These are phyloP conservation scores for Rhytidiadelphus loreus DNA, from an alignment of 225 moss, liverwort and hornwort species.

Conservation along the genomic window DNA sequence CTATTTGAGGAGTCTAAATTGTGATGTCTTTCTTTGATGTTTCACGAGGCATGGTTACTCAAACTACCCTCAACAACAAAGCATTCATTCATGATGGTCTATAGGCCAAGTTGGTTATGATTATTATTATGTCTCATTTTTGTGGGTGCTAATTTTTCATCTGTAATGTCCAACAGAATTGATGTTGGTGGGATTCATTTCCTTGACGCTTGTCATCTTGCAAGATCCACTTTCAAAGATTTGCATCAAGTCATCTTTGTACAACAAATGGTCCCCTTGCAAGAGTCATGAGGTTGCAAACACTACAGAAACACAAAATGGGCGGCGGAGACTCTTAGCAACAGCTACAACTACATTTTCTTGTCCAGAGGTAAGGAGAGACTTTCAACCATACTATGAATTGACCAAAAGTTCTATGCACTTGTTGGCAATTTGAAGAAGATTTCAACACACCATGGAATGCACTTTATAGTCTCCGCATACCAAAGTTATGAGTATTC, in stretches of 20 bases:
- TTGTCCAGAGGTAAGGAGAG: not conserved
- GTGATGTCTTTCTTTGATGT: not conserved
- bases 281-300: not conserved
- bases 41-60: not conserved
- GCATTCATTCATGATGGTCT: too few species aligned
- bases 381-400: too few species aligned
- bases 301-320: not conserved
- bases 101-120: not conserved
- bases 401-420: not conserved
- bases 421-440: not conserved
- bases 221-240: not conserved
- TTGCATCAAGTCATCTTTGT: slow-evolving; percentile 10
- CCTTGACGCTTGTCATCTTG: slow-evolving; percentile 39
- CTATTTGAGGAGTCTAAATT: not conserved
- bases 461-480: not conserved
- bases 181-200: slow-evolving; percentile 79
- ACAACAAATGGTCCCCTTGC: slow-evolving; percentile 8
- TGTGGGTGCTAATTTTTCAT: not conserved
- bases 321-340: not conserved
- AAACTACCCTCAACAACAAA: not conserved
- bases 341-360: not conserved
- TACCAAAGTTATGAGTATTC: not conserved
- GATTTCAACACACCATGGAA: not conserved
- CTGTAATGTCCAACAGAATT: slow-evolving; percentile 22
- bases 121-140: not conserved